Evolutionary conservation across 495 filamentous ascomycete genomes (phyloP).

Genomic region (Gamarada debralockiae): DNA sequence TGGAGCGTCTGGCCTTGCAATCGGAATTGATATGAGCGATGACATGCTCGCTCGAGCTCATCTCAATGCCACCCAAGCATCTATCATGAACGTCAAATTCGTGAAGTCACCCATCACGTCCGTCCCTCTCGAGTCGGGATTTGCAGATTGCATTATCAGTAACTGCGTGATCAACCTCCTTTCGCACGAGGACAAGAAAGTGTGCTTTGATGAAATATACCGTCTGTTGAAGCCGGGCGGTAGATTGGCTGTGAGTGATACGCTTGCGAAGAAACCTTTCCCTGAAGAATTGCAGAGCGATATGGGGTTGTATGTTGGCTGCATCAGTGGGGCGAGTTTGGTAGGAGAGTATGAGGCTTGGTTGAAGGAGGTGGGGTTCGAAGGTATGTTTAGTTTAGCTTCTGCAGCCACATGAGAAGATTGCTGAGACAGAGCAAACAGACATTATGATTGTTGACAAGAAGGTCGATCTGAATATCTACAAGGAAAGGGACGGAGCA

Average conservation of each 20-base stretch:
- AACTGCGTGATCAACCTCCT: constrained; percentile 61
- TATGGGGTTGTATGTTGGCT: constrained; percentile 18
- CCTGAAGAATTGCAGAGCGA: constrained; percentile 1
- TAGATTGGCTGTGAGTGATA: constrained; percentile 63
- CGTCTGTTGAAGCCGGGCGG: constrained; percentile 59
- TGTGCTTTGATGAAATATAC: constrained; percentile 57
- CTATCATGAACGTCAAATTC: neutral
- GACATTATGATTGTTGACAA: constrained; percentile 51
- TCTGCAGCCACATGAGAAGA: neutral
- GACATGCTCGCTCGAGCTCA: constrained; percentile 26
- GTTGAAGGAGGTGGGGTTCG: constrained; percentile 49
- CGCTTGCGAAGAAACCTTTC: constrained; percentile 33
- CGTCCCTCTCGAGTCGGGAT: constrained; percentile 39
- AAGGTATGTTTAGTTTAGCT: constrained; percentile 32
- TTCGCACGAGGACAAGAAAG: constrained; percentile 48
- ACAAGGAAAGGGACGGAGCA: constrained; percentile 35
- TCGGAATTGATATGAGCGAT: constrained; percentile 67
- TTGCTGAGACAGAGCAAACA: constrained; percentile 21
- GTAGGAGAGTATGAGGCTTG: constrained; percentile 43
- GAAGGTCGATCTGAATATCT: constrained; percentile 54
- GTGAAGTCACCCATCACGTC: constrained; percentile 46
- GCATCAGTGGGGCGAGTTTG: constrained; percentile 47
- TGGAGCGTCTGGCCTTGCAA: constrained; percentile 47
- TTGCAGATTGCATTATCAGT: constrained; percentile 56
- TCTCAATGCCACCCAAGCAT: neutral